phyloP scores from a whole-genome alignment of 1,284 basidiomycete genomes.

The Ganoderma sp. region DNA sequence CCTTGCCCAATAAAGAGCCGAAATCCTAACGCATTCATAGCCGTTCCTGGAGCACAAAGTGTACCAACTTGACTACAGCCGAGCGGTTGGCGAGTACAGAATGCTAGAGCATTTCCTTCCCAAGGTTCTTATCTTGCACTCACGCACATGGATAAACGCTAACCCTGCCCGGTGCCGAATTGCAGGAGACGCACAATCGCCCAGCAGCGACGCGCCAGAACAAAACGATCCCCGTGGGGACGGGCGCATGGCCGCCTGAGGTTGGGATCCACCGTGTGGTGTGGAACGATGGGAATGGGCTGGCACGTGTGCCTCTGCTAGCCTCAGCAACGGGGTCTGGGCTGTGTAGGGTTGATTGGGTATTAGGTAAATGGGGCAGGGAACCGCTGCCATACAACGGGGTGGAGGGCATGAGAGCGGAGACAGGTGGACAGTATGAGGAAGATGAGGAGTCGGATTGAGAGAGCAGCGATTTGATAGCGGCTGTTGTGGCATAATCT shows the following conservation, averaged over 20 bases:
- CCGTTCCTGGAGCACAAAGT: slow-evolving; percentile 80
- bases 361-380: slow-evolving; percentile 70
- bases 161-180: not conserved
- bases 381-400: slow-evolving; percentile 67
- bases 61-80: slow-evolving; percentile 87
- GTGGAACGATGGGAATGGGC: slow-evolving; percentile 81
- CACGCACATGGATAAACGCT: slow-evolving; percentile 4
- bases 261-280: slow-evolving; percentile 76
- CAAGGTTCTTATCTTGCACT: slow-evolving; percentile 50
- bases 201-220: slow-evolving; percentile 48
- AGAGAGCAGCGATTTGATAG: not conserved
- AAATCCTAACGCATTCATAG: slow-evolving; percentile 44
- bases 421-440: slow-evolving; percentile 45
- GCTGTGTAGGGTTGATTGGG: slow-evolving; percentile 81
- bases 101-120: slow-evolving; percentile 88
- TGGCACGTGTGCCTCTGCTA: slow-evolving; percentile 69
- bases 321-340: slow-evolving; percentile 85
- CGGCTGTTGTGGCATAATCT: not conserved
- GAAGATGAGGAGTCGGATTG: slow-evolving; percentile 41
- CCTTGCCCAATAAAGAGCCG: not conserved
- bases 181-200: slow-evolving; percentile 64
- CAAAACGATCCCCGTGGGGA: slow-evolving; percentile 44
- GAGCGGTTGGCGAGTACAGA: slow-evolving; percentile 70
- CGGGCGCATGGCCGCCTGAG: slow-evolving; percentile 77
- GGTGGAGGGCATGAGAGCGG: slow-evolving; percentile 49